Evolutionary conservation across 495 filamentous ascomycete species (phyloP).

Genomic region (Penicillium coffeae): DNA sequence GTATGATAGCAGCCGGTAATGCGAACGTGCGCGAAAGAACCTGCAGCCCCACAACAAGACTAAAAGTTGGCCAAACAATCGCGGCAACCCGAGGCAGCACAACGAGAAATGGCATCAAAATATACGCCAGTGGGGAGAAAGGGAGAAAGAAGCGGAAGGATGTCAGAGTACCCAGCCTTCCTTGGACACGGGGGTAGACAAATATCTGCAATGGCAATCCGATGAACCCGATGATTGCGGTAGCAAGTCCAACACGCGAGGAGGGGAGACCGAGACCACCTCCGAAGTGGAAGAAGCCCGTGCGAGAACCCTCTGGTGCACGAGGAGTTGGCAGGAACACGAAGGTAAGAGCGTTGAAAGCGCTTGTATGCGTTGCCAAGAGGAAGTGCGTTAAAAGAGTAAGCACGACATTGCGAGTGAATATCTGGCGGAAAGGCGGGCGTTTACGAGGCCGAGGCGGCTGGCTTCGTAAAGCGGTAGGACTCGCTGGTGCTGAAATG

Average conservation of each 20-base stretch:
- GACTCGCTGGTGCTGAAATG: conserved; percentile 28
- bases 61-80: conserved; percentile 56
- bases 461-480: conserved; percentile 15
- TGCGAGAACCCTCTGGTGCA: conserved; percentile 41
- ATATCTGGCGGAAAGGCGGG: conserved; percentile 55
- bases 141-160: conserved; percentile 57
- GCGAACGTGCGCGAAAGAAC: conserved; percentile 70
- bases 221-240: conserved; percentile 64
- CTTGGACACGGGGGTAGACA: conserved; percentile 61
- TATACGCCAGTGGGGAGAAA: conserved; percentile 64
- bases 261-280: conserved; percentile 71
- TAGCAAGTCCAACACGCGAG: conserved; percentile 62
- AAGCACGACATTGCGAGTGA: conserved; percentile 57
- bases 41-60: conserved; percentile 59
- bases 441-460: conserved; percentile 22
- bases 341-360: conserved; percentile 72
- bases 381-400: conserved; percentile 63
- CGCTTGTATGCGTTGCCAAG: conserved; percentile 68
- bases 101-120: conserved; percentile 63
- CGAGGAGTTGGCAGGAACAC: conserved; percentile 67
- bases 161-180: conserved; percentile 56
- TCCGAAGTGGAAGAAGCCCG: conserved; percentile 58
- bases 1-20: conserved; percentile 61
- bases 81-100: conserved; percentile 46
- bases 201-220: conserved; percentile 68